Evolutionary conservation across 2,329 filamentous ascomycete genomes (phyloP).

Genomic region (Allantophomopsis cytisporea): DNA sequence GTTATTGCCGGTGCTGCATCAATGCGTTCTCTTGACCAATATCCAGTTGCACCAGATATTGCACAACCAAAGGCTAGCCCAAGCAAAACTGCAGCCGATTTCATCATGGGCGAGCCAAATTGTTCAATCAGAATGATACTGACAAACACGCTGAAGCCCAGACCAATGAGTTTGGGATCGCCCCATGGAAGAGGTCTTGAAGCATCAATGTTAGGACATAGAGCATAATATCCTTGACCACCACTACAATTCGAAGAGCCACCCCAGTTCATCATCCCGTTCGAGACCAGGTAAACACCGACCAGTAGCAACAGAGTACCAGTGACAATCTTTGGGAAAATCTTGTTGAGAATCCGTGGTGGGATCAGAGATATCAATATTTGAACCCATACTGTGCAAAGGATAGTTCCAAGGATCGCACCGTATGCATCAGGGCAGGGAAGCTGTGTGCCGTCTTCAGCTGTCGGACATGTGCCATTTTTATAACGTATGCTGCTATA

Average conservation of each 20-base stretch:
- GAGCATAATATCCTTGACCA: constrained; percentile 30
- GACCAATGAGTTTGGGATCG: constrained; percentile 47
- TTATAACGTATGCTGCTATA: constrained; percentile 50
- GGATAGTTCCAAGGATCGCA: constrained; percentile 41
- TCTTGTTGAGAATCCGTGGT: no score
- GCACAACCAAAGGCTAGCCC: constrained; percentile 54
- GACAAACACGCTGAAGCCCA: constrained; percentile 54
- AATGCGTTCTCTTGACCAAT: constrained; percentile 46
- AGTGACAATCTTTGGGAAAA: no score
- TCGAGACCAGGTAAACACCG: constrained; percentile 47
- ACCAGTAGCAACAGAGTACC: constrained; percentile 45
- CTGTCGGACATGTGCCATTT: constrained; percentile 47
- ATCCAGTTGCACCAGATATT: constrained; percentile 50
- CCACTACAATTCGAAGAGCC: constrained; percentile 42
- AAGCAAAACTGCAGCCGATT: constrained; percentile 50
- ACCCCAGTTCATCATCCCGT: constrained; percentile 56
- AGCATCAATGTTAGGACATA: constrained; percentile 44
- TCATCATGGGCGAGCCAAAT: constrained; percentile 60
- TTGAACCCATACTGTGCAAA: constrained; percentile 39
- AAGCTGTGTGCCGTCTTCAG: constrained; percentile 38
- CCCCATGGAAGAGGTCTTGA: constrained; percentile 43
- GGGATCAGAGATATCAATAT: constrained; percentile 7
- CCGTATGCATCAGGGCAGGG: constrained; percentile 56
- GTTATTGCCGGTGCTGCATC: constrained; percentile 45
- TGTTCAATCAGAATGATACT: constrained; percentile 55